Conservation (phyloP, 192 early-diverging fungal genomes). For the Globomyces pollinis-pini region DNA sequence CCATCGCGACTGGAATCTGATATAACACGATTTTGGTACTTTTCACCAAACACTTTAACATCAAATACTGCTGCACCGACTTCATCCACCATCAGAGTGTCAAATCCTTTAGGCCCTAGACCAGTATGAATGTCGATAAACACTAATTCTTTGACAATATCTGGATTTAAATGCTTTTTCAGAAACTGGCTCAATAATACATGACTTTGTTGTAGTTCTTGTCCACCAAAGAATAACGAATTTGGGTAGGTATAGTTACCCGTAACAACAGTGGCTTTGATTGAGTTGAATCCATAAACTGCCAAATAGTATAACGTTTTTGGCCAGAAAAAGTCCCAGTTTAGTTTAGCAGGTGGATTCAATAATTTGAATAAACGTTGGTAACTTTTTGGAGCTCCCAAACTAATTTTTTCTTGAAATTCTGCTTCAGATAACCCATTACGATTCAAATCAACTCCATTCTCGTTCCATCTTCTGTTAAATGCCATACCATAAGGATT, state of each 20-base stretch:
- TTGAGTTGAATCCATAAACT: background rate
- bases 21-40: background rate
- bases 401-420: background rate
- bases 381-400: background rate
- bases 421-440: background rate
- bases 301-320: background rate
- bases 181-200: background rate
- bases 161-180: background rate
- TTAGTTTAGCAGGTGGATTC: background rate
- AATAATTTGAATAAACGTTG: background rate
- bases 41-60: background rate
- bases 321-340: background rate
- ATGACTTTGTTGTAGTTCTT: background rate
- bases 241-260: background rate
- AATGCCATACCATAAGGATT: background rate
- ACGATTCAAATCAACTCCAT: constrained; percentile 1
- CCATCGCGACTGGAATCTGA: background rate
- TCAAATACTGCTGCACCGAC: background rate
- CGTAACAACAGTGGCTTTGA: background rate
- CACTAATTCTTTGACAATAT: background rate
- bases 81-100: background rate
- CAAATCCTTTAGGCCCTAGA: background rate
- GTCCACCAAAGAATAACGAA: constrained; percentile 1
- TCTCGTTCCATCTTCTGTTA: background rate
- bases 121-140: background rate